Evolutionary conservation across 2,329 filamentous ascomycete species (phyloP).

Genomic region (Sordariomycetes sp.): DNA sequence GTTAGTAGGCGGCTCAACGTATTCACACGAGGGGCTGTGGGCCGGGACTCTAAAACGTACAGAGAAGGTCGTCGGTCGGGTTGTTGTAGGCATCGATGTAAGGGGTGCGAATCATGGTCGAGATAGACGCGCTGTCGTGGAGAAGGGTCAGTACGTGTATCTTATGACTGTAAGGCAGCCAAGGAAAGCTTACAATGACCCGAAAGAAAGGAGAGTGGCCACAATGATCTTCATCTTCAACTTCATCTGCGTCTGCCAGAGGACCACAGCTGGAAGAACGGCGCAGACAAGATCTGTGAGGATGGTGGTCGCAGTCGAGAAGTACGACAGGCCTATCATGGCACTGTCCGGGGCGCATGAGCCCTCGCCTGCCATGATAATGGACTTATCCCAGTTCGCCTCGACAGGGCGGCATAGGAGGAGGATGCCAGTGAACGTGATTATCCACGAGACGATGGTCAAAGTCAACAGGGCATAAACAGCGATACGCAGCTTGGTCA

Average conservation of each 20-base stretch:
- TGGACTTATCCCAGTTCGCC: conserved; percentile 15
- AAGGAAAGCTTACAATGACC: conserved; percentile 8
- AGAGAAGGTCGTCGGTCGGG: conserved; percentile 6
- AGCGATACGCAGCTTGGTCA: conserved; percentile 9
- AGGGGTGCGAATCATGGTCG: conserved; percentile 13
- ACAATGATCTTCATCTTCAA: conserved; percentile 10
- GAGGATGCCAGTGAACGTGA: conserved; percentile 18
- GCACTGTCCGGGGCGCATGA: conserved; percentile 11
- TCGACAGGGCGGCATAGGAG: conserved; percentile 21
- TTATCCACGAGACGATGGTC: conserved; percentile 15
- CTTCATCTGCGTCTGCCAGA: conserved; percentile 21
- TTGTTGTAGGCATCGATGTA: conserved; percentile 11
- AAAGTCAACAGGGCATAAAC: conserved; percentile 11
- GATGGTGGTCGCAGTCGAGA: conserved; percentile 19
- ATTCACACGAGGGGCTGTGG: background rate
- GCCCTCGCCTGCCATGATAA: conserved; percentile 14
- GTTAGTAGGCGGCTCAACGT: background rate
- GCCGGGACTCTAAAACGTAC: conserved; percentile 3
- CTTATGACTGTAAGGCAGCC: background rate
- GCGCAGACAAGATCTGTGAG: conserved; percentile 19
- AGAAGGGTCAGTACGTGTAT: background rate
- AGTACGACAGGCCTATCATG: conserved; percentile 12
- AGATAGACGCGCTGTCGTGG: conserved; percentile 9
- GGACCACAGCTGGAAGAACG: conserved; percentile 18
- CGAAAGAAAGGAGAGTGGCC: conserved; percentile 10